These are phyloP conservation scores for Effrenium voratum DNA, from an alignment of 73 alveolate genomes.

Conservation along the genomic window DNA sequence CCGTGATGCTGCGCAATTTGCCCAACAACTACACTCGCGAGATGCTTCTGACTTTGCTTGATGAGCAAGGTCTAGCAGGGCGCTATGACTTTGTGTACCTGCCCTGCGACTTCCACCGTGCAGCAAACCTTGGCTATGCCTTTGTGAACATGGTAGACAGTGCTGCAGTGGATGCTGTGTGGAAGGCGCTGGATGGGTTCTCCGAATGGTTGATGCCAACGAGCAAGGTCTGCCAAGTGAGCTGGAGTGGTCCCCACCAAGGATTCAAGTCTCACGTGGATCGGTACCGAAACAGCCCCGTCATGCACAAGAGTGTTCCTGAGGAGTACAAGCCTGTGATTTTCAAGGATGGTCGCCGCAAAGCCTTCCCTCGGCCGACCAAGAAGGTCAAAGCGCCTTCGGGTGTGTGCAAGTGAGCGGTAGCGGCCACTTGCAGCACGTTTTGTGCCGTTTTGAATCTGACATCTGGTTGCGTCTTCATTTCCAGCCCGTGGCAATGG, in stretches of 20 bases:
- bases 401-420: no score
- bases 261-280: conserved; percentile 80
- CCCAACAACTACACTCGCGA: conserved; percentile 98
- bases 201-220: conserved; percentile 57
- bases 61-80: conserved; percentile 96
- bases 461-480: no score
- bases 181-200: conserved; percentile 97
- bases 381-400: conserved; percentile 73
- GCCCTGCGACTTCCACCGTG: conserved; percentile 97
- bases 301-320: conserved; percentile 73
- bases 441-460: no score
- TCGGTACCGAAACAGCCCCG: conserved; percentile 86
- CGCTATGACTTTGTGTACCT: conserved; percentile 97
- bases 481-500: no score
- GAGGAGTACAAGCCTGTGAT: conserved; percentile 82
- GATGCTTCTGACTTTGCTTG: conserved; percentile 96
- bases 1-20: conserved; percentile 99
- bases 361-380: conserved; percentile 62
- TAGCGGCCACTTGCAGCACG: no score
- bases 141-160: conserved; percentile 98
- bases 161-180: conserved; percentile 96
- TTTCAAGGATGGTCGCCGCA: conserved; percentile 43
- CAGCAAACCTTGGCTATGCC: conserved; percentile 99
- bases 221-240: conserved; percentile 52
- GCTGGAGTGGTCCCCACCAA: conserved; percentile 86